These are phyloP conservation scores for Vanrija sp. DNA, from an alignment of 1,284 basidiomycete genomes.

Conservation along the genomic window DNA sequence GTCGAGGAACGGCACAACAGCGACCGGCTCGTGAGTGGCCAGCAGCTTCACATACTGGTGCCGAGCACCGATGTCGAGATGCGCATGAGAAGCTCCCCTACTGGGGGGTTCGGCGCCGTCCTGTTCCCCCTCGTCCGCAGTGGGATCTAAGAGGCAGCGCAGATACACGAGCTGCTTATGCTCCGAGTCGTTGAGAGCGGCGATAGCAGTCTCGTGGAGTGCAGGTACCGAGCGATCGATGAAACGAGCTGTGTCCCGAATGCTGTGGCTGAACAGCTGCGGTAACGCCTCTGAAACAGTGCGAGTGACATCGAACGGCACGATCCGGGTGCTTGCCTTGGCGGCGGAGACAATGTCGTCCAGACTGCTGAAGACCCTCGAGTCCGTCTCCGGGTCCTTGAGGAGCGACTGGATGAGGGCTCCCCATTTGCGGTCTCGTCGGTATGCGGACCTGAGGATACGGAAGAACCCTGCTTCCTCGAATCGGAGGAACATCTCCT, in stretches of 20 bases:
- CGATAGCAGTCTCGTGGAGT: conserved; percentile 57
- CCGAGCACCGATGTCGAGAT: conserved; percentile 56
- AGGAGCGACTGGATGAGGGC: conserved; percentile 68
- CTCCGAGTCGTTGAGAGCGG: conserved; percentile 39
- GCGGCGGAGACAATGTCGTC: conserved; percentile 56
- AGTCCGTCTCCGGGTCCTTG: conserved; percentile 64
- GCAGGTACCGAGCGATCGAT: conserved; percentile 65
- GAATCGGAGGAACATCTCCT: conserved; percentile 66
- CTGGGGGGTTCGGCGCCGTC: conserved; percentile 27
- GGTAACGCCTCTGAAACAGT: conserved; percentile 61
- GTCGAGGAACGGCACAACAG: conserved; percentile 66
- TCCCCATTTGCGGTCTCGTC: conserved; percentile 71
- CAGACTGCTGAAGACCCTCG: conserved; percentile 62
- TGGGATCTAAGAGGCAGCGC: conserved; percentile 65
- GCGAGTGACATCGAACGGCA: conserved; percentile 52
- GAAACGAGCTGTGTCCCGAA: conserved; percentile 67
- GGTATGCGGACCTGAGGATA: conserved; percentile 77
- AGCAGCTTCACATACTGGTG: conserved; percentile 67
- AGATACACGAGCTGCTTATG: conserved; percentile 73
- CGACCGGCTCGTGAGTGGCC: conserved; percentile 63
- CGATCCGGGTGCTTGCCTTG: neutral
- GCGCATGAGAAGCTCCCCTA: conserved; percentile 11
- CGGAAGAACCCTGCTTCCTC: conserved; percentile 82
- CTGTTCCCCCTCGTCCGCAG: conserved; percentile 46
- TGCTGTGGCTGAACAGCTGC: conserved; percentile 60